phyloP scores from a whole-genome alignment of 1,284 basidiomycete genomes.

The Malassezia sympodialis region DNA sequence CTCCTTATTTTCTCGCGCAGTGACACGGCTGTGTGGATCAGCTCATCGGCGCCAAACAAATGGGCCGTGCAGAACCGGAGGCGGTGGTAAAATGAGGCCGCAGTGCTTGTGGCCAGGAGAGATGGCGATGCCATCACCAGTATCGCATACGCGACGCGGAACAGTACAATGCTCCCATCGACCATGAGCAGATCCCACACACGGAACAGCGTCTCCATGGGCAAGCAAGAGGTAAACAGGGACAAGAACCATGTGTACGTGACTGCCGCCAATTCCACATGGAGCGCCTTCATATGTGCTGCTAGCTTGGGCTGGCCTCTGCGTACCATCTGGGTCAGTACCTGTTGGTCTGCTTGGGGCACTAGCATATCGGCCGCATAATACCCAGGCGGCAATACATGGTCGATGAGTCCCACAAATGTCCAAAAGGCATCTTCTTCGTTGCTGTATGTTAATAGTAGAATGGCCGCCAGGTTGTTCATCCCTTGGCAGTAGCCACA shows the following conservation, averaged over 20 bases:
- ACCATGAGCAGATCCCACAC: constrained; percentile 80
- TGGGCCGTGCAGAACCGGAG: constrained; percentile 75
- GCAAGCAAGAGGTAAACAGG: constrained; percentile 88
- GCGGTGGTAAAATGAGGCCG: constrained; percentile 73
- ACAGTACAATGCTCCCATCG: constrained; percentile 74
- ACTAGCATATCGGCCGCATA: constrained; percentile 53
- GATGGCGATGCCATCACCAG: constrained; percentile 72
- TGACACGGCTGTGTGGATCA: constrained; percentile 53
- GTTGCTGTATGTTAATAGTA: constrained; percentile 80
- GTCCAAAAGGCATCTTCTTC: constrained; percentile 98
- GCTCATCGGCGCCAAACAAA: constrained; percentile 80
- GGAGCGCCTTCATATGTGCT: constrained; percentile 64
- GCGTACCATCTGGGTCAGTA: constrained; percentile 74
- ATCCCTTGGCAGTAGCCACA: constrained; percentile 57
- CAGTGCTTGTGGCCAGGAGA: constrained; percentile 67
- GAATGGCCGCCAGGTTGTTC: constrained; percentile 86
- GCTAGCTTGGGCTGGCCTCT: constrained; percentile 67
- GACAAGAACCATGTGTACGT: constrained; percentile 98
- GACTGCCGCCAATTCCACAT: constrained; percentile 81
- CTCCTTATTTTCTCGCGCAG: constrained; percentile 10
- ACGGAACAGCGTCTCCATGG: constrained; percentile 57
- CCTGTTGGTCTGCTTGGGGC: constrained; percentile 83
- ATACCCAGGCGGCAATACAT: constrained; percentile 50
- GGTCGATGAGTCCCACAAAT: constrained; percentile 64
- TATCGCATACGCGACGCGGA: constrained; percentile 77